Evolutionary conservation across 345 rosid species (phyloP).

Genomic region (Erysimum cheiranthoides): DNA sequence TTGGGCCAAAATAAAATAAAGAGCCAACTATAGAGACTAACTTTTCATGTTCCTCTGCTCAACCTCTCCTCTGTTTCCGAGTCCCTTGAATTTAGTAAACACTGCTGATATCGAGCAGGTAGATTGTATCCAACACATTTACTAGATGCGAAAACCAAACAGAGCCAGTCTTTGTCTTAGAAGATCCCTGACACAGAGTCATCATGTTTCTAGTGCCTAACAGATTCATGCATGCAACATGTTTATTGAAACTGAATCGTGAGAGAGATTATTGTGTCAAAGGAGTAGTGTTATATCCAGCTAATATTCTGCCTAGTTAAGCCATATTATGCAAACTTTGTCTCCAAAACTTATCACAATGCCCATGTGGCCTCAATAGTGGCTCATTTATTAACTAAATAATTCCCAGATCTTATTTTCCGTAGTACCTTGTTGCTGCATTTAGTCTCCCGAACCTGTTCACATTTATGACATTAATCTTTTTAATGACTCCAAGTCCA

Average conservation of each 20-base stretch:
- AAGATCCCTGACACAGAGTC: constrained; percentile 31
- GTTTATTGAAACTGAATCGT: constrained; percentile 32
- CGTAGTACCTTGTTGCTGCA: constrained; percentile 42
- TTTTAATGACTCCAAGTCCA: constrained; percentile 35
- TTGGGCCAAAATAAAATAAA: not conserved
- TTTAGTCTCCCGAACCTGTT: constrained; percentile 36
- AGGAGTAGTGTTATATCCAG: constrained; percentile 25
- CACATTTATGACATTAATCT: constrained; percentile 37
- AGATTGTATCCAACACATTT: not conserved
- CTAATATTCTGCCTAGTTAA: constrained; percentile 36
- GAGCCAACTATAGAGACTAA: too few relatives aligned
- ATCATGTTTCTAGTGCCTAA: constrained; percentile 29
- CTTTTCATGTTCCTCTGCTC: not conserved
- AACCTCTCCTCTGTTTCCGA: not conserved
- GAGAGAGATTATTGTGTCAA: constrained; percentile 41
- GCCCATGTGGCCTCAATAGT: constrained; percentile 44
- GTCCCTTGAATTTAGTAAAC: not conserved
- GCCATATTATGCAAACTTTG: constrained; percentile 42
- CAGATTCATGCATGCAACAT: constrained; percentile 44
- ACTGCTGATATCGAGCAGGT: not conserved
- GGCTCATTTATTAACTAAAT: constrained; percentile 36
- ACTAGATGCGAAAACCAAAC: constrained; percentile 16
- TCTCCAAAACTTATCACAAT: constrained; percentile 45
- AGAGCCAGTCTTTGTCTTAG: constrained; percentile 11
- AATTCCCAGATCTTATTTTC: constrained; percentile 39